Evolutionary conservation across 139 green algal species (phyloP).

Genomic region (Volvox reticuliferus): DNA sequence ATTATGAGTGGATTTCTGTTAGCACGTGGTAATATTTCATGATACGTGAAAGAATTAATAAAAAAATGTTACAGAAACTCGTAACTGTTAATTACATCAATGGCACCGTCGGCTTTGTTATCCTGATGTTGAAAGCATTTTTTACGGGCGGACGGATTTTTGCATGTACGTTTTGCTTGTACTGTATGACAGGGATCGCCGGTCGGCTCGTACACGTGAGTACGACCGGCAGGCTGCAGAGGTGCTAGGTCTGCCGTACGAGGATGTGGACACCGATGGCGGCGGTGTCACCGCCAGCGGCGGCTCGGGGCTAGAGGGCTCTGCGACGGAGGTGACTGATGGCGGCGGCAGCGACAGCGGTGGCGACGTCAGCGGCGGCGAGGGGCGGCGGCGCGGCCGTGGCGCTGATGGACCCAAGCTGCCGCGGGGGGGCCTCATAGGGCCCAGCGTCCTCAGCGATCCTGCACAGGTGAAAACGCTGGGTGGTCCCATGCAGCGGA

Average conservation of each 20-base stretch:
- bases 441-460: constrained; percentile 28
- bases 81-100: too few species aligned
- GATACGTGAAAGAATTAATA: too few species aligned
- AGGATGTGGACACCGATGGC: not conserved
- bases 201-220: constrained; percentile 16
- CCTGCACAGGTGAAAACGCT: constrained; percentile 4
- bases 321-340: not conserved
- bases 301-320: constrained; percentile 2
- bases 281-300: not conserved
- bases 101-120: too few species aligned
- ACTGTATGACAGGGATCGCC: constrained; percentile 21
- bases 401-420: not conserved
- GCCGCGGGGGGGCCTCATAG: constrained; percentile 28
- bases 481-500: too few species aligned
- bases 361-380: constrained; percentile 3
- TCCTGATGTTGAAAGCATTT: too few species aligned
- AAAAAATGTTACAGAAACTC: too few species aligned
- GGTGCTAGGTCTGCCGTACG: constrained; percentile 19
- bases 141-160: too few species aligned
- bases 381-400: not conserved
- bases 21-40: too few species aligned
- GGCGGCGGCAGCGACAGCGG: constrained; percentile 18
- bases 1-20: too few species aligned
- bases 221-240: constrained; percentile 22
- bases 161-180: too few species aligned